A percentile compares a stretch with the other conserved stretches of the same genome.
These are phyloP conservation scores for Tephrocybe sp. DNA, from an alignment of 768 basidiomycete species.

Conservation along the genomic window DNA sequence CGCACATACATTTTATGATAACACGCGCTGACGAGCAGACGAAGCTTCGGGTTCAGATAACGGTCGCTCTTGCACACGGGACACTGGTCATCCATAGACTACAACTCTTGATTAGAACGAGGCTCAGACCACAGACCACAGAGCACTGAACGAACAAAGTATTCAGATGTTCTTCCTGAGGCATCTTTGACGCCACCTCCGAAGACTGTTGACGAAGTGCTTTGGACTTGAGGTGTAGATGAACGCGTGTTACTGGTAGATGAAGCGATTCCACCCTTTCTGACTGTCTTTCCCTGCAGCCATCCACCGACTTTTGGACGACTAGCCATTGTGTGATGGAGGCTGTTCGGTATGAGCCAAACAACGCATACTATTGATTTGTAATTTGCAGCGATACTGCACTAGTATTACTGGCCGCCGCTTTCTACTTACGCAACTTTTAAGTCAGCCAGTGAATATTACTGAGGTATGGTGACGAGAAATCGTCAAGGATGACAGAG, in stretches of 20 bases:
- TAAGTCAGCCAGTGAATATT: too few relatives aligned
- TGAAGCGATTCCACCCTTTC: constrained; percentile 54
- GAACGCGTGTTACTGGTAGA: constrained; percentile 55
- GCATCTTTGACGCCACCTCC: constrained; percentile 86
- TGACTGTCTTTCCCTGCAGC: constrained; percentile 75
- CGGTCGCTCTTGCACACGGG: constrained; percentile 97
- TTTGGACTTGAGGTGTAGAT: constrained; percentile 65
- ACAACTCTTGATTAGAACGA: not conserved
- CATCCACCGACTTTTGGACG: constrained; percentile 45
- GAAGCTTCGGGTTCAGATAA: constrained; percentile 91
- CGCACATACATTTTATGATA: constrained; percentile 92
- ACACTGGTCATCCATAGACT: constrained; percentile 94
- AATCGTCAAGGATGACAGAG: not conserved
- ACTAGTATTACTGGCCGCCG: too few relatives aligned
- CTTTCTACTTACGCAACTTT: too few relatives aligned
- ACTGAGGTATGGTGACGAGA: constrained; percentile 6
- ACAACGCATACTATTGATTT: not conserved
- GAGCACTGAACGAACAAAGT: constrained; percentile 67
- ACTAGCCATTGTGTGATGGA: constrained; percentile 25
- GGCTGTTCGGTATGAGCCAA: not conserved
- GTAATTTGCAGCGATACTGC: not conserved
- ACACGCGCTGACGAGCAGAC: constrained; percentile 92
- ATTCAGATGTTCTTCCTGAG: constrained; percentile 80
- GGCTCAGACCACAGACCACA: not conserved
- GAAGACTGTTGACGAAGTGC: constrained; percentile 72